Base-by-base conservation (phyloP, 2,329 filamentous ascomycete species). In the Pestalotiopsis sp. region DNA sequence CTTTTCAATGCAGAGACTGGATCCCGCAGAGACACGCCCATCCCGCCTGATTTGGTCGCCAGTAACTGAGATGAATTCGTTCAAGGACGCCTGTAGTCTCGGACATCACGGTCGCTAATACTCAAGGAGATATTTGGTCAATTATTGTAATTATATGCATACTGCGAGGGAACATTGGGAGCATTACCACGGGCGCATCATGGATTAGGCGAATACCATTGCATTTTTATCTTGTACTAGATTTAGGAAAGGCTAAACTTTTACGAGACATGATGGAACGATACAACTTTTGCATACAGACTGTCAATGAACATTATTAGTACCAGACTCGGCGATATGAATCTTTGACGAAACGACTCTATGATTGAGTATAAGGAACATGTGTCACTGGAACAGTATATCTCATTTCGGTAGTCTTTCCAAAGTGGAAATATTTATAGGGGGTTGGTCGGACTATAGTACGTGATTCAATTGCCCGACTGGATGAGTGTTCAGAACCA, bases 1-100 rank as follows among this genome's bases (percentile, higher is more conserved):
- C 67, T 76, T 3, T 72, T 75, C 61, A 74, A 77, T n/a, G 66
- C 73, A 2, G 74, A 75, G 27, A 75, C 76, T 20, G 76, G 76
- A 25, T 75, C 68, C 31, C 72, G 77, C 68, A 74, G 76, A 67
- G 80, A 82, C 36, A 80, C 79, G 23, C 80, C 80, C 6, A 77
- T 81, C 31, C 79, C 79, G 1, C 76, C 78, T 5, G 77, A 78
- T 59, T 65, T 79, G 63, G 70, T 76, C 59, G 70, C 31, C 4
- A 64, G 36, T n/a, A 65, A 39, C 14, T 66, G 39, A 65, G 62
- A 12, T 70, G 66, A 69, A 52, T 17, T 5, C 4, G 7, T 2
- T 4, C 13, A 31, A 17, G 20, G 23, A 59, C 27, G 14, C 4
- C 14, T 14, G 7, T 23, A 27, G 23, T 13, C 11, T 12, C 14